Percentiles rank a stretch among this genome's conserved stretches.
Evolutionary conservation across 2,329 filamentous ascomycete genomes (phyloP).

Genomic region (Ophiostoma ulmi): DNA sequence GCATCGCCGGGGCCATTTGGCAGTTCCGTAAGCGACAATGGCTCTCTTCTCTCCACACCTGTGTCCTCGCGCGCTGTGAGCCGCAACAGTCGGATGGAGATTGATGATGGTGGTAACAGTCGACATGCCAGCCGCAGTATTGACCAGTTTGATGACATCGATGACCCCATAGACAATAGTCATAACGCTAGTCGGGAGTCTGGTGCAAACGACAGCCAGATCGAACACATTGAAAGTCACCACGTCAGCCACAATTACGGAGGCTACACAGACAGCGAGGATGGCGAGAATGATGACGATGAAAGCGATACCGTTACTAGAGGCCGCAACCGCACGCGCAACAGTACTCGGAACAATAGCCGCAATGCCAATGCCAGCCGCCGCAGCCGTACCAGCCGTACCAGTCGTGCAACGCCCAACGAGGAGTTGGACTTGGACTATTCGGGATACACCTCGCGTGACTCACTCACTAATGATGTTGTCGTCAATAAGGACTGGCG

Average conservation of each 20-base stretch:
- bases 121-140: neutral
- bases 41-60: neutral
- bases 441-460: constrained; percentile 48
- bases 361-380: constrained; percentile 11
- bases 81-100: neutral
- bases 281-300: constrained; percentile 1
- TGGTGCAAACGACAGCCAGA: neutral
- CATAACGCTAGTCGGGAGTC: neutral
- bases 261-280: constrained; percentile 5
- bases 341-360: neutral
- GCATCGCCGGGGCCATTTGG: neutral
- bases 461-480: constrained; percentile 45
- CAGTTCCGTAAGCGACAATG: neutral
- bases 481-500: constrained; percentile 48
- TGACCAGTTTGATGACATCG: neutral
- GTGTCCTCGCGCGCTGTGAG: constrained; percentile 1
- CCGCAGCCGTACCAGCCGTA: neutral
- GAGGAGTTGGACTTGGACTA: constrained; percentile 35
- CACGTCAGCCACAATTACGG: constrained; percentile 5
- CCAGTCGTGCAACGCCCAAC: neutral
- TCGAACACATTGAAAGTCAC: neutral
- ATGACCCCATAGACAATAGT: neutral
- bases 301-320: neutral
- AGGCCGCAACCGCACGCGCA: neutral
- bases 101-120: neutral